A percentile compares a stretch with the other conserved stretches of the same genome.
phyloP scores from a whole-genome alignment of 192 early-diverging fungal genomes.

The Podila minutissima region DNA sequence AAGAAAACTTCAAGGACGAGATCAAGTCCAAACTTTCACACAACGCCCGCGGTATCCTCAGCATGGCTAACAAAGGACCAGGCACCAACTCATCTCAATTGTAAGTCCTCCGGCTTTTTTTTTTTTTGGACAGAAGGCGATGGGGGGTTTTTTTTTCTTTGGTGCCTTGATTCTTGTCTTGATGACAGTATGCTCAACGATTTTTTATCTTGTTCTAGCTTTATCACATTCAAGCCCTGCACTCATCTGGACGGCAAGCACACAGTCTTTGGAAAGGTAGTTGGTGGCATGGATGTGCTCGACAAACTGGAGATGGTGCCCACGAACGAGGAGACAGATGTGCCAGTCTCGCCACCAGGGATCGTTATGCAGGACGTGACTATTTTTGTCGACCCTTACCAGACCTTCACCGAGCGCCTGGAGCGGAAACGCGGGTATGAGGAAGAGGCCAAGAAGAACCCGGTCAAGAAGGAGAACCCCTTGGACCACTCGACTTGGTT shows the following conservation, averaged over 20 bases:
- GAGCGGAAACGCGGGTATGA: conserved; percentile 69
- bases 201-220: conserved; percentile 51
- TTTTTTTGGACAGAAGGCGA: background rate
- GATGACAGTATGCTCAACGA: conserved; percentile 44
- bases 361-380: conserved; percentile 79
- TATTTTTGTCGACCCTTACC: conserved; percentile 89
- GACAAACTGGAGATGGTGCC: conserved; percentile 80
- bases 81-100: conserved; percentile 90
- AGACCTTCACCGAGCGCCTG: conserved; percentile 74
- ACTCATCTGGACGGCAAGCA: conserved; percentile 85
- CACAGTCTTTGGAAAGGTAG: conserved; percentile 93
- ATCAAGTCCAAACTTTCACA: conserved; percentile 76
- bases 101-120: conserved; percentile 47
- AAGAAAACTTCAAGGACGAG: conserved; percentile 76
- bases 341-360: conserved; percentile 67
- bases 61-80: conserved; percentile 96
- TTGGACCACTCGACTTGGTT: conserved; percentile 78
- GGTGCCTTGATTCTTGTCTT: conserved; percentile 16
- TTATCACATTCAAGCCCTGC: conserved; percentile 74
- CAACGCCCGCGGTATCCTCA: conserved; percentile 83
- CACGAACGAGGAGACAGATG: conserved; percentile 74
- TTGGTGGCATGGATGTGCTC: conserved; percentile 87
- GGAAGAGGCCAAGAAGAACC: conserved; percentile 45
- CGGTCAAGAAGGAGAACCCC: conserved; percentile 57
- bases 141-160: conserved; percentile 4